Evolutionary conservation across 2,329 filamentous ascomycete species (phyloP), one percentile per base, ranked within the genome.

Genomic region (Podosphaera aphanis): DNA sequence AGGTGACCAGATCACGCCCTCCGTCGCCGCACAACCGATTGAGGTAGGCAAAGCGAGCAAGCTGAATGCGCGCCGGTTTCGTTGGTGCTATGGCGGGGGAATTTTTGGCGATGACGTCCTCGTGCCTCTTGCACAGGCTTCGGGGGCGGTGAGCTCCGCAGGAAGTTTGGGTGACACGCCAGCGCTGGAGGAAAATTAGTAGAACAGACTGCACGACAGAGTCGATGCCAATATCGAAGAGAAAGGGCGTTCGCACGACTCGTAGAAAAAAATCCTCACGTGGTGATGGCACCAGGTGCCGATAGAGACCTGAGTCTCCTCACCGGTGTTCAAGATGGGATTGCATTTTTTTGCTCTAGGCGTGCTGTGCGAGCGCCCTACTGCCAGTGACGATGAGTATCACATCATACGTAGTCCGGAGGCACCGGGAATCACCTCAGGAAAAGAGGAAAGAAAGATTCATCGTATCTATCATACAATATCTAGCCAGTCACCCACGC

Each of bases 1-100:
- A 13, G 73, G 73, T 13, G 61, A 63, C 2, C 71, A 76, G 56
- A 66, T 77, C 29, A 78, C 73, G 5, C 73, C 73, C 0, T 73
- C 68, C 11, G 59, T 77, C 18, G 36, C 44, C 15, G 16, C 44
- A 15, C 71, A 75, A 56, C 51, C 62, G 45, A 49, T 68, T n/a
- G 71, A 76, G 53, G 66, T 65, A 8, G 55, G 55, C 13, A 31
- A 46, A 7, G 50, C 53, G 2, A 50, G 48, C 33, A 41, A 50
- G 4, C 55, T 55, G 18, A 58, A 56, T 29, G 42, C 44, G 10
- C 49, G 46, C 19, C 50, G 56, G 25, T 55, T 53, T 31, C 41
- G 29, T 13, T 43, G 41, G 41, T 16, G 16, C 10, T 3, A 21
- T 19, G 41, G 41, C 11, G 23, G n/a, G 5, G 41, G 41, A 4